A percentile compares a stretch with the other conserved stretches of the same genome.
Evolutionary conservation across 2,329 filamentous ascomycete species (phyloP).

Genomic region (Lachnellula cervina): DNA sequence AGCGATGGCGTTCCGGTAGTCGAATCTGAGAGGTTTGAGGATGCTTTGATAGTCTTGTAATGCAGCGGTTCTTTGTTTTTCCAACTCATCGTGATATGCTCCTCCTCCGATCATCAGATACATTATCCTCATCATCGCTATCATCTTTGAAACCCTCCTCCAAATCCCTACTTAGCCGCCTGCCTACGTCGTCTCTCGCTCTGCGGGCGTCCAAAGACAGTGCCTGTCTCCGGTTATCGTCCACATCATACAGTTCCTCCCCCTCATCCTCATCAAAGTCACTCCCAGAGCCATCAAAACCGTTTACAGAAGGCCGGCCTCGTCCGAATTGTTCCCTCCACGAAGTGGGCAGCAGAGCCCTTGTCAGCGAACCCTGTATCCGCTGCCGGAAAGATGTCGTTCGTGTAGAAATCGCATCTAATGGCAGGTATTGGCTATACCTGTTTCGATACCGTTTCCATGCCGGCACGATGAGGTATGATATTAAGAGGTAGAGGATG

Average conservation of each 20-base stretch:
- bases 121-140: slow-evolving; percentile 53
- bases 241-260: slow-evolving; percentile 61
- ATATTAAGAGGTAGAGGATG: slow-evolving; percentile 60
- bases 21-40: neutral
- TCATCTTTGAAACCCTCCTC: slow-evolving; percentile 73
- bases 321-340: slow-evolving; percentile 44
- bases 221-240: slow-evolving; percentile 40
- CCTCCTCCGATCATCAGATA: slow-evolving; percentile 4
- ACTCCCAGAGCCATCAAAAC: slow-evolving; percentile 41
- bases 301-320: slow-evolving; percentile 35
- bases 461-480: slow-evolving; percentile 60
- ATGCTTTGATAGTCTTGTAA: neutral
- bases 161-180: slow-evolving; percentile 71
- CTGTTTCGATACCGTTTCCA: slow-evolving; percentile 66
- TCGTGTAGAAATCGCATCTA: slow-evolving; percentile 57
- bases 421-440: slow-evolving; percentile 69
- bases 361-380: slow-evolving; percentile 39
- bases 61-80: neutral
- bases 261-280: slow-evolving; percentile 63
- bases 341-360: slow-evolving; percentile 41
- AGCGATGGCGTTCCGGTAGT: neutral
- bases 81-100: slow-evolving; percentile 8
- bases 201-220: slow-evolving; percentile 32
- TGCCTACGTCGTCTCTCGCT: slow-evolving; percentile 42
- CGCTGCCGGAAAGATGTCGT: slow-evolving; percentile 51